These are phyloP conservation scores for Aspergillus puulaauensis DNA, from an alignment of 2,329 filamentous ascomycete genomes.

Conservation along the genomic window DNA sequence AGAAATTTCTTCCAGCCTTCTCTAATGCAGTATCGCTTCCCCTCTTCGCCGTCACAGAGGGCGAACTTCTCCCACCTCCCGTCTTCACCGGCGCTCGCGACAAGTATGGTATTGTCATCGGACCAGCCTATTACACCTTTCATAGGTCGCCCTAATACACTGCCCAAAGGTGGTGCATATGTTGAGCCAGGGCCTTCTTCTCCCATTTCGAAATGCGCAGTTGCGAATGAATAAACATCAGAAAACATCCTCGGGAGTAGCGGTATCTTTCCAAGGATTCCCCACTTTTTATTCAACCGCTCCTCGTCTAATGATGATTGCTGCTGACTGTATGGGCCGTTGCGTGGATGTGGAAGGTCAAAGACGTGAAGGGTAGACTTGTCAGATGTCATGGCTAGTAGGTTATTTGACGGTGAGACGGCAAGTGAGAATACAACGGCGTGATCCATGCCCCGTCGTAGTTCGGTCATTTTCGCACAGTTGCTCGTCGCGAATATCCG, in stretches of 20 bases:
- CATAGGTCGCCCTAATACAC: conserved; percentile 59
- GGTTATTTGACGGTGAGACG: conserved; percentile 76
- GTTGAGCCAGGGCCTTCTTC: conserved; percentile 60
- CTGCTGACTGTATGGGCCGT: conserved; percentile 33
- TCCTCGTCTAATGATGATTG: conserved; percentile 40
- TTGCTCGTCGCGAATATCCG: conserved; percentile 80
- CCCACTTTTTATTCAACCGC: conserved; percentile 73
- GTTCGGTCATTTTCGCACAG: conserved; percentile 77
- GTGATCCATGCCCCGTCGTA: conserved; percentile 84
- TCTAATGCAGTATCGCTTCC: conserved; percentile 64
- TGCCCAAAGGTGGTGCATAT: conserved; percentile 51
- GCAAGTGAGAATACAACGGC: conserved; percentile 84
- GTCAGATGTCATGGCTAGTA: conserved; percentile 90
- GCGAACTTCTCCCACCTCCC: conserved; percentile 87
- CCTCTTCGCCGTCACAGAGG: conserved; percentile 66
- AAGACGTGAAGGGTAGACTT: conserved; percentile 96
- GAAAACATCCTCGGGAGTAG: conserved; percentile 84
- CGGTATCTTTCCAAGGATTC: conserved; percentile 77
- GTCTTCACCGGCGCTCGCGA: conserved; percentile 76
- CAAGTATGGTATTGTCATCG: conserved; percentile 68
- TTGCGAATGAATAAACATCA: conserved; percentile 83
- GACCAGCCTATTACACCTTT: conserved; percentile 89
- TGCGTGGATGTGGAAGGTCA: conserved; percentile 63
- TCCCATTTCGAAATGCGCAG: conserved; percentile 77
- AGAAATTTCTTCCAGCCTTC: conserved; percentile 84